Evolutionary conservation across 139 green algal genomes (phyloP).

Genomic region (Diplosphaera chodatii): DNA sequence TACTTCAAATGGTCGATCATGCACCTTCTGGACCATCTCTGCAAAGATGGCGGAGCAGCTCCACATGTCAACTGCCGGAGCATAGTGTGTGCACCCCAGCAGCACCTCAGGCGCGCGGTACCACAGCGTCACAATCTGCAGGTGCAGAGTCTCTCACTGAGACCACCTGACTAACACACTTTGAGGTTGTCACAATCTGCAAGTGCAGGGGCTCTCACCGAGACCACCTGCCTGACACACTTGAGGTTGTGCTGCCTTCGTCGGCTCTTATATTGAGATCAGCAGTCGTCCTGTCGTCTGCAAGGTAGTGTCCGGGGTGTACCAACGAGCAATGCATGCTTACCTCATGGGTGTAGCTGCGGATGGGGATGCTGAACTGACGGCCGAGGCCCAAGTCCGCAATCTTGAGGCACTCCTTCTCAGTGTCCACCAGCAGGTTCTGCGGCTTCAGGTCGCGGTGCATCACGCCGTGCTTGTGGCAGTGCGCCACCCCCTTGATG

Average conservation of each 20-base stretch:
- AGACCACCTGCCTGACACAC: too few relatives aligned
- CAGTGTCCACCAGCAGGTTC: constrained; percentile 92
- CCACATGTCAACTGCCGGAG: constrained; percentile 94
- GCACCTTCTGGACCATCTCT: constrained; percentile 70
- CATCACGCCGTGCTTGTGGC: constrained; percentile 84
- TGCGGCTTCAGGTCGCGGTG: constrained; percentile 97
- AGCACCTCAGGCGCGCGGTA: constrained; percentile 97
- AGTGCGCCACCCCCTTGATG: constrained; percentile 85
- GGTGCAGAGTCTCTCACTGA: too few relatives aligned
- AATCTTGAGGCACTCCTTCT: constrained; percentile 85
- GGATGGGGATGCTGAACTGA: constrained; percentile 93
- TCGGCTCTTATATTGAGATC: too few relatives aligned
- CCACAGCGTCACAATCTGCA: constrained; percentile 96
- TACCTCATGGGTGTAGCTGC: constrained; percentile 93
- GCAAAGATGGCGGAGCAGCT: constrained; percentile 97
- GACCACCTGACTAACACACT: too few relatives aligned
- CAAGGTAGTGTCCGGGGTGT: too few relatives aligned
- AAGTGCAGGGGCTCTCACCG: too few relatives aligned
- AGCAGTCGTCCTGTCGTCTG: too few relatives aligned
- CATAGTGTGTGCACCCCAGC: constrained; percentile 90
- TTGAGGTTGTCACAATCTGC: too few relatives aligned
- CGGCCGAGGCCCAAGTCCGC: constrained; percentile 96
- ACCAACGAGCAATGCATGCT: too few relatives aligned
- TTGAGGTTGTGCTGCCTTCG: too few relatives aligned
- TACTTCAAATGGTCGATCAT: too few relatives aligned